Base-by-base conservation (phyloP, 148 eudicot genomes). In the Rhododendron mucronatum region DNA sequence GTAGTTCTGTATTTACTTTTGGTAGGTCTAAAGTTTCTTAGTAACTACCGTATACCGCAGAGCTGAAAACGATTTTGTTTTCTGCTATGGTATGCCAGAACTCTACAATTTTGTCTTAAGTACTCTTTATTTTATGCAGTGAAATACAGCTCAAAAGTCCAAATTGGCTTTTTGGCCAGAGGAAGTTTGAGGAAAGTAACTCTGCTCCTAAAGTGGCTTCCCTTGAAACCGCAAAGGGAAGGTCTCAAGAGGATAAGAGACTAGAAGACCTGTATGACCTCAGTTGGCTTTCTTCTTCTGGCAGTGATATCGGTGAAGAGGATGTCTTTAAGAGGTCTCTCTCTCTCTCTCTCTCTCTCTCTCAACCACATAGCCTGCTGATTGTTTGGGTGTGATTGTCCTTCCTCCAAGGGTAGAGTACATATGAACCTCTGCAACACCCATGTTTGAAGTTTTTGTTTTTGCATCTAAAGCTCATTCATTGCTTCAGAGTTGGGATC, bases 101-200 rank as follows among this genome's bases (percentile, higher is more conserved):
- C 37, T 74, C 48, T 11, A 53, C 55, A 9, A 53, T 4, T 2
- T 45, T 26, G 0, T 71, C 18, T 71, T 14, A 71, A 26, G 48
- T 33, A 26, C 7, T 33, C 12, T 21, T 47, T 33, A 3, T 78
- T 79, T 85, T 18, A 87, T 87, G 90, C 95, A 97, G 99, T 83
- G 98, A 97, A 91, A 94, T 97, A 89, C 99, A 97, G 83, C 98
- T 97, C 59, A 97, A 92, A 87, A 97, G 95, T 87, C 99, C 99
- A 59, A 95, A 97, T 85, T 97, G 99, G 98, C 94, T 97, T 85
- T 97, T 95, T 88, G 98, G 99, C 26, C 93, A 93, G 90, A 93
- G 91, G 89, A 96, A 95, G 89, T 92, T 87, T 33, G 98, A 92
- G 85, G 95, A 91, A 80, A 88, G 65, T 89, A 91, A 82, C 69